Evolutionary conservation across 2,329 filamentous ascomycete species (phyloP).

Genomic region (Alternaria arborescens): DNA sequence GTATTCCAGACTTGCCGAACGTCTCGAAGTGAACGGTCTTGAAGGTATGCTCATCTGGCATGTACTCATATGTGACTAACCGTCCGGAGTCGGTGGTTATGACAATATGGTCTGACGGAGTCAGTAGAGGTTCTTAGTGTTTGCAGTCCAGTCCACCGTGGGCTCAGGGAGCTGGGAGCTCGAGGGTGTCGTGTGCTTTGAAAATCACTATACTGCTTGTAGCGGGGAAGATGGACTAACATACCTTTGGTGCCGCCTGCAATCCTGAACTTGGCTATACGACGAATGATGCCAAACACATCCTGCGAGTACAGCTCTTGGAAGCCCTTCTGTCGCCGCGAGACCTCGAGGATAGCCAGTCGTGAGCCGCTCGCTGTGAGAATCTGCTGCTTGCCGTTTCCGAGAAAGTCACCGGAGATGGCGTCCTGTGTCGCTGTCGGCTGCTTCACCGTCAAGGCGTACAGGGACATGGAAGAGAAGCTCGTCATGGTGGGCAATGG

Average conservation of each 20-base stretch:
- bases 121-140: conserved; percentile 44
- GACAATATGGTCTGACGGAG: conserved; percentile 84
- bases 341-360: conserved; percentile 85
- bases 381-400: conserved; percentile 97
- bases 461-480: conserved; percentile 98
- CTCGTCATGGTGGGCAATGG: conserved; percentile 78
- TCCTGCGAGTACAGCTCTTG: conserved; percentile 88
- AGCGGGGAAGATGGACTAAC: conserved; percentile 49
- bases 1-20: conserved; percentile 95
- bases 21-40: conserved; percentile 93
- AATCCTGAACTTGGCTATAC: conserved; percentile 86
- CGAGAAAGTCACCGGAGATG: conserved; percentile 92
- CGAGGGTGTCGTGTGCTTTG: conserved; percentile 48
- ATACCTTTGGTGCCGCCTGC: conserved; percentile 96
- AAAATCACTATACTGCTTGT: conserved; percentile 60
- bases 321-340: conserved; percentile 85
- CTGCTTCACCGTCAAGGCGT: conserved; percentile 93
- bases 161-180: conserved; percentile 34
- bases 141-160: conserved; percentile 40
- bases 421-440: conserved; percentile 90
- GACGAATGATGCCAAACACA: conserved; percentile 93
- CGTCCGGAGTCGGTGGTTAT: conserved; percentile 95
- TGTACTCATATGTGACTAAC: conserved; percentile 92
- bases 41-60: conserved; percentile 85
- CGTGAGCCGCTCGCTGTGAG: conserved; percentile 91